phyloP scores from a whole-genome alignment of 257 asterid genomes.

The Solanum boliviense region DNA sequence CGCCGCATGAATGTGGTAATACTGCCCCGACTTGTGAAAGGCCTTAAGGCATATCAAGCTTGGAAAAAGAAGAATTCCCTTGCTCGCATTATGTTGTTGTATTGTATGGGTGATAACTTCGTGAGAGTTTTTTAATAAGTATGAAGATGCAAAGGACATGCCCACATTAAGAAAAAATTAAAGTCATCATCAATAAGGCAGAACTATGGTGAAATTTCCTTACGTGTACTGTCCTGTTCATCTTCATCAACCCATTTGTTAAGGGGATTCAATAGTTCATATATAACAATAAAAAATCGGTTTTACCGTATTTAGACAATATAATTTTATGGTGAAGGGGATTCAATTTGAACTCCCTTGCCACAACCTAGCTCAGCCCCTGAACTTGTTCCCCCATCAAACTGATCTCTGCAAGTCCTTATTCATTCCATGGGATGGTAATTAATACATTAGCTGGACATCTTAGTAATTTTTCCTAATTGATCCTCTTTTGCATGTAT shows the following conservation, averaged over 20 bases:
- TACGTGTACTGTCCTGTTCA: background rate
- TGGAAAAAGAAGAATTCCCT: background rate
- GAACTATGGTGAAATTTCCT: background rate
- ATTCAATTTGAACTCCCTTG: background rate
- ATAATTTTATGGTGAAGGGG: background rate
- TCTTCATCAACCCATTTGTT: background rate
- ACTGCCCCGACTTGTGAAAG: background rate
- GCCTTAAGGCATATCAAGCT: background rate
- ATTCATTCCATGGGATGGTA: background rate
- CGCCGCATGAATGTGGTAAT: background rate
- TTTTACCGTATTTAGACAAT: background rate
- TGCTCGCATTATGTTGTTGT: background rate
- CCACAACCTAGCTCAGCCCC: background rate
- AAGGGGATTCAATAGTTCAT: background rate
- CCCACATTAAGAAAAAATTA: background rate
- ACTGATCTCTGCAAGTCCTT: background rate
- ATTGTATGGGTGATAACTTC: background rate
- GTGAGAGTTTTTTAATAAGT: background rate
- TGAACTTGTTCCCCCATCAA: background rate
- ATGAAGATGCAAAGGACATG: background rate
- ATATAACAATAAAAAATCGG: background rate
- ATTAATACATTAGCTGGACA: background rate
- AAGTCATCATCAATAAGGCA: background rate
- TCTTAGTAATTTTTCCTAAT: background rate
- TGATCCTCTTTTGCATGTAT: background rate